Conservation (phyloP, 305 asterid species). For the Solanum hybrid region DNA sequence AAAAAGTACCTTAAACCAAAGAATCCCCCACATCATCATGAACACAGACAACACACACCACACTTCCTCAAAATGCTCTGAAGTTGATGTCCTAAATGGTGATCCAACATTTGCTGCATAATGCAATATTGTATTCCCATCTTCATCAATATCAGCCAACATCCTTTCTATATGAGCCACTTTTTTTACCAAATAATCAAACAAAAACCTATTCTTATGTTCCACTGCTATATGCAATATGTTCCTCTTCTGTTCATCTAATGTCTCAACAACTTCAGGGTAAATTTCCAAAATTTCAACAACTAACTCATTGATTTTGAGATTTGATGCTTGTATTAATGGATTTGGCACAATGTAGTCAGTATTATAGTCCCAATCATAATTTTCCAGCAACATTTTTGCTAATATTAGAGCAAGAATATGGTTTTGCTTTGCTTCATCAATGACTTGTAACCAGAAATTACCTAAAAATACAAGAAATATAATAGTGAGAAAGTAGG, state of each 20-base stretch:
- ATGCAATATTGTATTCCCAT: constrained; percentile 3
- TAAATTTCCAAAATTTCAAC: background rate
- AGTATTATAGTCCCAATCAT: background rate
- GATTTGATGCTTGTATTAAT: background rate
- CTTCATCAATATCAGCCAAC: background rate
- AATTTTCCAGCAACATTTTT: background rate
- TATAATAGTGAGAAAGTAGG: background rate
- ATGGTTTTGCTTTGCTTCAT: constrained; percentile 7
- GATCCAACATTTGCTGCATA: background rate
- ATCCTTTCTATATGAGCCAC: constrained; percentile 1
- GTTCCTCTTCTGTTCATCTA: background rate
- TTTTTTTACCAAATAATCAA: background rate
- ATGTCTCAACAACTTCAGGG: constrained; percentile 1
- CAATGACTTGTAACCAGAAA: background rate
- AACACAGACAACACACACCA: background rate
- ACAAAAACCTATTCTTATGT: background rate
- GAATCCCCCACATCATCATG: constrained; percentile 9
- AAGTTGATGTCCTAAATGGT: background rate
- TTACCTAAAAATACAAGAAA: background rate
- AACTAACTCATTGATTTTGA: background rate
- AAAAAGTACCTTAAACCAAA: constrained; percentile 11
- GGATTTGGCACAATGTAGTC: background rate
- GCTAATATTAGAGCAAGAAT: background rate
- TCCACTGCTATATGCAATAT: constrained; percentile 1
- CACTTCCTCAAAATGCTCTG: background rate